Conservation (phyloP, 306 rosid species). For the Mucuna pruriens region DNA sequence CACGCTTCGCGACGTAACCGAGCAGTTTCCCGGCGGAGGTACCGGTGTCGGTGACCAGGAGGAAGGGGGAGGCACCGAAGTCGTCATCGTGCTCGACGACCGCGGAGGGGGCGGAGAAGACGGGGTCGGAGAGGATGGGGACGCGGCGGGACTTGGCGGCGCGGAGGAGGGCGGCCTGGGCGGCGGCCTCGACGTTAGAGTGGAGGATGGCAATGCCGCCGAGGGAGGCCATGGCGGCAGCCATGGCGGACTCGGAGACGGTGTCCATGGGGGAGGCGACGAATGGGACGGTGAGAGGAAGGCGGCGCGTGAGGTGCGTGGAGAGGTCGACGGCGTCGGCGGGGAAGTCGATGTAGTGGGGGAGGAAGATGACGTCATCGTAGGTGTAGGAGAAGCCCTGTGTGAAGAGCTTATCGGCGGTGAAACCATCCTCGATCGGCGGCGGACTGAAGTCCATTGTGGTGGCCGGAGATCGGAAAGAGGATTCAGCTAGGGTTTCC, state of each 20-base stretch:
- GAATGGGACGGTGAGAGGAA: slow-evolving; percentile 67
- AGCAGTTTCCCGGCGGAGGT: slow-evolving; percentile 47
- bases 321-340: slow-evolving; percentile 67
- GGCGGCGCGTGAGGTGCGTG: slow-evolving; percentile 64
- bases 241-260: slow-evolving; percentile 80
- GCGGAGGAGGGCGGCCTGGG: slow-evolving; percentile 63
- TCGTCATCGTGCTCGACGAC: slow-evolving; percentile 52
- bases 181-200: slow-evolving; percentile 55
- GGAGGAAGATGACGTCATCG: slow-evolving; percentile 91
- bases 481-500: slow-evolving; percentile 29
- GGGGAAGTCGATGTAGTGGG: slow-evolving; percentile 88
- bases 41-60: slow-evolving; percentile 72
- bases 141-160: slow-evolving; percentile 79
- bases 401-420: slow-evolving; percentile 74
- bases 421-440: slow-evolving; percentile 75
- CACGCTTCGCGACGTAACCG: slow-evolving; percentile 61
- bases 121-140: slow-evolving; percentile 66
- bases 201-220: slow-evolving; percentile 79
- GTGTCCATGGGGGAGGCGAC: slow-evolving; percentile 99
- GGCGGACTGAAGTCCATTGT: slow-evolving; percentile 48
- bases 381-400: slow-evolving; percentile 90
- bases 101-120: slow-evolving; percentile 53
- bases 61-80: slow-evolving; percentile 52
- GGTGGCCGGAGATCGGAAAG: background rate
- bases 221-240: slow-evolving; percentile 77